phyloP scores from a whole-genome alignment of 192 early-diverging fungal genomes.

The Coemansia biformis region DNA sequence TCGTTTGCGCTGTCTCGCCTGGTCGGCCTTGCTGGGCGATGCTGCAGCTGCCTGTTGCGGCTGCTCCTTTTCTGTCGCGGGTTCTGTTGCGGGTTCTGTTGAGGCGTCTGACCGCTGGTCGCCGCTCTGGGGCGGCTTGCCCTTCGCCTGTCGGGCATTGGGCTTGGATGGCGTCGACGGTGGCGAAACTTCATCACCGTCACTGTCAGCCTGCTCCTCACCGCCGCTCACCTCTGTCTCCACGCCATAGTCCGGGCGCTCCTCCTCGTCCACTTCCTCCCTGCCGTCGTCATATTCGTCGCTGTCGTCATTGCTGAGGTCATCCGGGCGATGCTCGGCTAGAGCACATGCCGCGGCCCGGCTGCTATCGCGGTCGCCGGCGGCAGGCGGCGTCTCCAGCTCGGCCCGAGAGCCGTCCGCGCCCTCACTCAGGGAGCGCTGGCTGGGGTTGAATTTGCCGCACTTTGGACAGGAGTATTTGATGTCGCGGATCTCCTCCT shows the following conservation, averaged over 20 bases:
- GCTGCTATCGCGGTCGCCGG: background rate
- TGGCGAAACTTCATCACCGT: slow-evolving; percentile 1
- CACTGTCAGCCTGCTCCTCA: background rate
- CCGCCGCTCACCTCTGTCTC: background rate
- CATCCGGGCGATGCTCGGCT: background rate
- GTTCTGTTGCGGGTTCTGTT: too few species aligned
- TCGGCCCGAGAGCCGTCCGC: too few species aligned
- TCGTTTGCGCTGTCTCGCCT: slow-evolving; percentile 11
- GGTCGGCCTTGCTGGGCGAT: background rate
- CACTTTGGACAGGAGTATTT: slow-evolving; percentile 53
- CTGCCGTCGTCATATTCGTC: slow-evolving; percentile 1
- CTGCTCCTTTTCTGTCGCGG: too few species aligned
- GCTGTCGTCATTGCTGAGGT: background rate
- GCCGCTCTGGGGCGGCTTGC: too few species aligned
- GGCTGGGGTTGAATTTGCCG: slow-evolving; percentile 47
- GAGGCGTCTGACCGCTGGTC: too few species aligned
- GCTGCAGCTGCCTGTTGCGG: too few species aligned
- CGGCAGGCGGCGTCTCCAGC: too few species aligned
- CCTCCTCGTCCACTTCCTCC: background rate
- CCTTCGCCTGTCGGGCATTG: background rate
- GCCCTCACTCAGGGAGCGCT: slow-evolving; percentile 16
- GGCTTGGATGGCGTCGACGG: too few species aligned
- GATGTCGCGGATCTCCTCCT: slow-evolving; percentile 71
- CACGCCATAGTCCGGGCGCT: background rate
- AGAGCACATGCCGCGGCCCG: background rate